A percentile compares a stretch with the other conserved stretches of the same genome.
phyloP scores from a whole-genome alignment of 345 rosid species.

The Murraya paniculata region DNA sequence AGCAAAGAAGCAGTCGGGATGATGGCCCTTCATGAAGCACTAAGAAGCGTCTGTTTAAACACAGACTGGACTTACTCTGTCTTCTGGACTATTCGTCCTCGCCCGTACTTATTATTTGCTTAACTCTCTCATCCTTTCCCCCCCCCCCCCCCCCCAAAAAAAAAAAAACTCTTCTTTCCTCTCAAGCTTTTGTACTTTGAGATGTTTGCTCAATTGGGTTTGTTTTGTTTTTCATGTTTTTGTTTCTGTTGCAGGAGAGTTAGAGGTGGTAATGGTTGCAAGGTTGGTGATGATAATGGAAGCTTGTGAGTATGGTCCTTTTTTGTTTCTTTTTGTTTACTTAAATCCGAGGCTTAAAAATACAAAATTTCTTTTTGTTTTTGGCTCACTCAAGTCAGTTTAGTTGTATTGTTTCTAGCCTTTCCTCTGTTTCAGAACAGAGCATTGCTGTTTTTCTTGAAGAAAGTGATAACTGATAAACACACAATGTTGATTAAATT shows the following conservation, averaged over 20 bases:
- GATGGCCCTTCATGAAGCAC: conserved; percentile 99
- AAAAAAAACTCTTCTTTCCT: conserved; percentile 14
- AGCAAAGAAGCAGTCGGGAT: conserved; percentile 99
- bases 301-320: conserved; percentile 76
- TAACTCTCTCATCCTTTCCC: not conserved
- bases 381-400: not conserved
- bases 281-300: conserved; percentile 97
- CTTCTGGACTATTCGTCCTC: conserved; percentile 99
- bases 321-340: not conserved
- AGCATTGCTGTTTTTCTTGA: conserved; percentile 9
- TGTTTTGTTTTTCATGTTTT: conserved; percentile 11
- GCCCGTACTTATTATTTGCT: conserved; percentile 52
- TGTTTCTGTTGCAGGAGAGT: conserved; percentile 69
- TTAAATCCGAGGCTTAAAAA: not conserved
- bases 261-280: conserved; percentile 97
- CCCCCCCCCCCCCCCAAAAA: too few species aligned
- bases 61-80: conserved; percentile 99
- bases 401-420: not conserved
- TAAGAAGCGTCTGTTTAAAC: conserved; percentile 93
- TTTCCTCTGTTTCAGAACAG: conserved; percentile 21
- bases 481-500: not conserved
- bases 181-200: conserved; percentile 1
- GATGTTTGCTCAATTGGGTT: conserved; percentile 32
- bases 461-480: not conserved
- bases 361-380: not conserved